These are phyloP conservation scores for Aspergillus viridinutans DNA, from an alignment of 2,329 filamentous ascomycete genomes.

Conservation along the genomic window DNA sequence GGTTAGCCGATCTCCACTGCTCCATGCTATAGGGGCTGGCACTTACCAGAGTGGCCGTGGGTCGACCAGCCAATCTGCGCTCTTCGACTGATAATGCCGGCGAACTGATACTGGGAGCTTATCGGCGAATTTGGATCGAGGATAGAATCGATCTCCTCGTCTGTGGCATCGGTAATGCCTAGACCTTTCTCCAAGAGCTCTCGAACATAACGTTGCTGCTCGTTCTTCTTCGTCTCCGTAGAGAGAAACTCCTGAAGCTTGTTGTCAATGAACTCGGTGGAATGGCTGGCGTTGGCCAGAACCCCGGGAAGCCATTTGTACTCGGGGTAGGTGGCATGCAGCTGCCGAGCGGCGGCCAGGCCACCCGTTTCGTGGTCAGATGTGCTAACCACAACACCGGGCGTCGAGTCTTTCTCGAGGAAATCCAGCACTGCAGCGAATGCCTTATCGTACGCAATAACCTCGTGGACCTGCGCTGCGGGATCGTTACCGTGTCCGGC, in stretches of 20 bases:
- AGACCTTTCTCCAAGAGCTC: constrained; percentile 65
- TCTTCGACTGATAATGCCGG: constrained; percentile 80
- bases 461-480: constrained; percentile 81
- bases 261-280: constrained; percentile 64
- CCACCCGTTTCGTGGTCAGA: constrained; percentile 97
- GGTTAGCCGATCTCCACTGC: constrained; percentile 8
- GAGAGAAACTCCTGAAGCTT: constrained; percentile 60
- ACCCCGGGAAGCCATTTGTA: constrained; percentile 79
- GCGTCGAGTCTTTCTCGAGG: constrained; percentile 66
- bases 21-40: not conserved
- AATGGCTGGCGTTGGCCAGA: constrained; percentile 73
- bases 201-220: constrained; percentile 60
- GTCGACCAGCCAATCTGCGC: constrained; percentile 92
- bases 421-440: constrained; percentile 83
- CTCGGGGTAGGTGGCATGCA: constrained; percentile 58
- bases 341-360: constrained; percentile 72
- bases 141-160: constrained; percentile 66
- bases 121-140: constrained; percentile 55
- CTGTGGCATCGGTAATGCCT: constrained; percentile 69
- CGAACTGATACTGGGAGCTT: constrained; percentile 59
- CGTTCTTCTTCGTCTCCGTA: constrained; percentile 41
- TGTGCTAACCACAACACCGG: constrained; percentile 76
- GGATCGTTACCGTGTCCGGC: constrained; percentile 84
- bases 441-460: constrained; percentile 88
- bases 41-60: constrained; percentile 70